Base-by-base conservation (phyloP, 345 rosid species). In the Syzygium oleosum region DNA sequence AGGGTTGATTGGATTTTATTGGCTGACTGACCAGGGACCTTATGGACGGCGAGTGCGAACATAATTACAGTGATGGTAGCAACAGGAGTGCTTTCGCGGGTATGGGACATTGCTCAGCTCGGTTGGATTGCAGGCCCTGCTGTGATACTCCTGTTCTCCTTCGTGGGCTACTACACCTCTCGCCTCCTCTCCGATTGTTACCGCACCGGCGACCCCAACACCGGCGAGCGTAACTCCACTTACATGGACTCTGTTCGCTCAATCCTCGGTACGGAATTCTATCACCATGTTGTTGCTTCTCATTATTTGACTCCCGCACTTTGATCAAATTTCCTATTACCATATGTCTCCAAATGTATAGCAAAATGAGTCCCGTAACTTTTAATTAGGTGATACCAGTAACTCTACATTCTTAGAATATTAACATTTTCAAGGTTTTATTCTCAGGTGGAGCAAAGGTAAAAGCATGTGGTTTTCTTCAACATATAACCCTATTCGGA, bases 91-190 rank as follows among this genome's bases (percentile, higher is more conserved):
- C 90, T 96, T 43, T 93, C 95, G 5, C 87, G 93, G 54, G 97
- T 97, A 2, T 95, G 98, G 98, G 96, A 97, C 5, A 93, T 94
- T 27, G 96, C 95, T 65, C 96, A 96, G 88, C 95, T 96, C 12
- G 98, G 99, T 3, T 96, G 98, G 99, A 68, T 95, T 55, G 96
- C 95, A 34, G 98, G 99, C 41, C 98, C 99, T 86, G 87, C 92
- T n/a, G 94, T 93, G 51, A 94, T 96, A 96, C 86, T 96, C 31
- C 59, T 95, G 91, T 96, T 95, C 89, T 93, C 98, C 16, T 52
- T 95, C 0, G 93, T 95, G 53, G 95, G 96, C 85, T 95, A 86
- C 88, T 94, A 93, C 88, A 93, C 97, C 84, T 95, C 98, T 2
- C 84, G 93, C 85, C 94, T 96, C 38, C 96, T 96, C 59, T 85